A percentile compares a stretch with the other conserved stretches of the same genome.
These are phyloP conservation scores for Lithospermum erythrorhizon DNA, from an alignment of 257 asterid genomes.

Conservation along the genomic window DNA sequence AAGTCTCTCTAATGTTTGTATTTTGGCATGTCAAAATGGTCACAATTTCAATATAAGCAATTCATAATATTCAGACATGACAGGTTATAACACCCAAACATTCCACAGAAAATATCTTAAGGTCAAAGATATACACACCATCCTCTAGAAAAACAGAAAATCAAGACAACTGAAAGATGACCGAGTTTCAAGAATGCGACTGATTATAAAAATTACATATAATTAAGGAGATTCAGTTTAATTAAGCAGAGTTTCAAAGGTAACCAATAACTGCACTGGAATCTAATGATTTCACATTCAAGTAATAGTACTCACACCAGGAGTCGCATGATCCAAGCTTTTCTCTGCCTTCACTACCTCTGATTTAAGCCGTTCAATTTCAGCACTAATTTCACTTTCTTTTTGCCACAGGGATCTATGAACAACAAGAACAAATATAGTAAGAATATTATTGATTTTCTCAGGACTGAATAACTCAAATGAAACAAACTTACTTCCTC, in stretches of 20 bases:
- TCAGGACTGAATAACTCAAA: conserved; percentile 8
- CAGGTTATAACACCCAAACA: no score
- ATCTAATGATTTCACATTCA: not conserved
- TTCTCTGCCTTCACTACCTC: conserved; percentile 92
- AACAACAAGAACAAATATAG: conserved; percentile 11
- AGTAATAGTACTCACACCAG: conserved; percentile 59
- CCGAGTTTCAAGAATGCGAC: no score
- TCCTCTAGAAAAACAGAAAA: no score
- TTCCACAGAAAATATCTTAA: no score
- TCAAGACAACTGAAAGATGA: no score
- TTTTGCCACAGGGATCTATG: conserved; percentile 77
- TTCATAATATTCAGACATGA: no score
- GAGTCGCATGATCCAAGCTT: conserved; percentile 94
- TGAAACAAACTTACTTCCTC: conserved; percentile 58
- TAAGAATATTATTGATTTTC: conserved; percentile 11
- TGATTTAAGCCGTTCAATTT: conserved; percentile 68
- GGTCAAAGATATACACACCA: no score
- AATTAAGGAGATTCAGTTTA: no score
- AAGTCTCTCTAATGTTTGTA: no score
- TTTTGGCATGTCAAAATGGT: no score
- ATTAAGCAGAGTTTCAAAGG: not conserved
- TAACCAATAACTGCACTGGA: not conserved
- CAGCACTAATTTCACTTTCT: conserved; percentile 65
- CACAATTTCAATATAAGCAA: no score
- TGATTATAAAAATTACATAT: no score